Evolutionary conservation across 2,329 filamentous ascomycete genomes (phyloP), one percentile per base, ranked within the genome.

Genomic region (Talaromyces sp.): DNA sequence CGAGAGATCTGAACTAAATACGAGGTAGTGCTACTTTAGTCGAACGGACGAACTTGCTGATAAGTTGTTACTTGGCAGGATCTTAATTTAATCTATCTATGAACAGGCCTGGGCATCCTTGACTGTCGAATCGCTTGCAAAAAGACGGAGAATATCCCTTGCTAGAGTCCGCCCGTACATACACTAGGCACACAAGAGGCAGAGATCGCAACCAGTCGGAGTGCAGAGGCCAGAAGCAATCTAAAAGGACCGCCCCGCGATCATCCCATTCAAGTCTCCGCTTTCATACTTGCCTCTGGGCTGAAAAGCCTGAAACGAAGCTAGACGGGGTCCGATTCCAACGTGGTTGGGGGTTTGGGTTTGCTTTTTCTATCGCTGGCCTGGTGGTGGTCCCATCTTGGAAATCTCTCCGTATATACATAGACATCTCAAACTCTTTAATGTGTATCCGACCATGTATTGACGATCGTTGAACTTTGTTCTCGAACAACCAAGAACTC

Each of bases 231-330:
- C n/a, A 54, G n/a, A 37, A 37, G 50, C 10, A 54, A 22, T 54
- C 50, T 14, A 54, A 22, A 56, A 56, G 33, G 31, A 56, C 39
- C 19, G 33, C 52, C 52, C 52, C 52, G 52, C 52, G 52, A 37
- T 56, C 52, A 56, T 56, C 52, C 50, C 52, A 37, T 56, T 37
- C 33, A 47, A 4, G 58, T 45, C 41, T 60, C 58, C 58, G 41
- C 58, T 60, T 47, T 60, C 57, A 50, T 49, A 31, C 58, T 49
- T 49, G 43, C 31, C 19, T 39, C 52, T 37, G n/a, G 52, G 31
- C 31, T 56, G 52, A 56, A 37, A 56, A 37, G 52, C 52, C 31
- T 56, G 52, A 56, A 56, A 56, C 52, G 33, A 56, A 37, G 52
- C 52, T 56, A 56, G 52, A 56, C 52, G 52, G 52, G 52, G 27